phyloP scores from a whole-genome alignment of 2,329 filamentous ascomycete species.

The Chalara sp. region DNA sequence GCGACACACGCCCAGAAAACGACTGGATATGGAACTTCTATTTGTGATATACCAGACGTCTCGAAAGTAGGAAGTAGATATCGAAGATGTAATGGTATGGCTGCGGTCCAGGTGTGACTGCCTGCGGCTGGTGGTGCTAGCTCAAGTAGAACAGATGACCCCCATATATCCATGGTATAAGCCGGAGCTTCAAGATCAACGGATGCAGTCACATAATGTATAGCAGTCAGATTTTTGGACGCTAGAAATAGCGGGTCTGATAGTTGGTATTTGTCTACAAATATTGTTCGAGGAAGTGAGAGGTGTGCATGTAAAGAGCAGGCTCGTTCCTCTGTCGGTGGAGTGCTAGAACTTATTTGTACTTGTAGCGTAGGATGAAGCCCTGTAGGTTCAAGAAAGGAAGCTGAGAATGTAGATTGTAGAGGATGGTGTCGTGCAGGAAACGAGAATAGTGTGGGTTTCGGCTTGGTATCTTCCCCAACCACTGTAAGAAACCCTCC shows the following conservation, averaged over 20 bases:
- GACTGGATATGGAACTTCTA: conserved; percentile 69
- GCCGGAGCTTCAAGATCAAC: conserved; percentile 88
- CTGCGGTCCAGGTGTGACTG: conserved; percentile 50
- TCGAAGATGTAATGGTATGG: conserved; percentile 78
- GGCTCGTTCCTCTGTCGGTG: conserved; percentile 44
- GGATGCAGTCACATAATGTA: conserved; percentile 65
- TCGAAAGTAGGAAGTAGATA: conserved; percentile 58
- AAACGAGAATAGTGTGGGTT: conserved; percentile 76
- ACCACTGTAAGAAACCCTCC: conserved; percentile 74
- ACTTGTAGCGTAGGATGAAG: conserved; percentile 78
- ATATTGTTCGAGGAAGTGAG: conserved; percentile 73
- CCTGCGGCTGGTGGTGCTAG: conserved; percentile 45
- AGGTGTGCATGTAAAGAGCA: conserved; percentile 76
- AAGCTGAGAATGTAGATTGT: conserved; percentile 30
- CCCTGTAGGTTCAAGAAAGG: conserved; percentile 66
- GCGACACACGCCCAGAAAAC: conserved; percentile 87
- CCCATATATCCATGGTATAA: conserved; percentile 73
- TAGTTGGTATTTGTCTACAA: conserved; percentile 84
- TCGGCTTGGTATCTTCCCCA: conserved; percentile 65
- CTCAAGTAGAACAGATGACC: conserved; percentile 70
- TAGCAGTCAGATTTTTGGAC: conserved; percentile 68
- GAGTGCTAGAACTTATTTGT: conserved; percentile 45
- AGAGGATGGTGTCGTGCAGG: conserved; percentile 66
- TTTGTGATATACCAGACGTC: conserved; percentile 42
- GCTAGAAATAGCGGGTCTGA: conserved; percentile 67